phyloP scores from a whole-genome alignment of 1,284 basidiomycete genomes.

The Exobasidium rhododendri region DNA sequence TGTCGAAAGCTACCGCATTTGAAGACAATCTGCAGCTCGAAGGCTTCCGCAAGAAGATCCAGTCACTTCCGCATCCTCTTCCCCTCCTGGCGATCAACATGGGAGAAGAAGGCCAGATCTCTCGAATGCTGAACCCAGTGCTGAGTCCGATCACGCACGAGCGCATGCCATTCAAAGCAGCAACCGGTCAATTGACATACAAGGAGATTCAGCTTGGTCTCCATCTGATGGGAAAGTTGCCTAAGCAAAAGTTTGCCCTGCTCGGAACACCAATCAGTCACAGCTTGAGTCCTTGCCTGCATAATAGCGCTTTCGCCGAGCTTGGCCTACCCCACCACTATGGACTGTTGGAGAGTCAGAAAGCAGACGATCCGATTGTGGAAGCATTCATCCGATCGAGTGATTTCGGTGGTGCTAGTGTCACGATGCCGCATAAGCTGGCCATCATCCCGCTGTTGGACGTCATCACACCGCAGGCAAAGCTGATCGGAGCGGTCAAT shows the following conservation, averaged over 20 bases:
- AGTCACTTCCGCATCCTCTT: constrained; percentile 20
- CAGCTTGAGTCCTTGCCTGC: constrained; percentile 86
- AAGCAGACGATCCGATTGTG: constrained; percentile 65
- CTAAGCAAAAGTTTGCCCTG: constrained; percentile 72
- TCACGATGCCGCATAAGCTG: constrained; percentile 62
- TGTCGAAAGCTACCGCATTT: constrained; percentile 73
- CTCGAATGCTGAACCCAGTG: constrained; percentile 74
- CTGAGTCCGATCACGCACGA: constrained; percentile 89
- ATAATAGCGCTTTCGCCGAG: constrained; percentile 79
- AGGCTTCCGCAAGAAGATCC: constrained; percentile 65
- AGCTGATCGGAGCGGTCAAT: constrained; percentile 52
- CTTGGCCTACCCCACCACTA: constrained; percentile 70
- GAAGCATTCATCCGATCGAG: constrained; percentile 64
- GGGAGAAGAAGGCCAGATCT: constrained; percentile 78
- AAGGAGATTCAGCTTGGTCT: constrained; percentile 77
- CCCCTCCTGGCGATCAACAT: constrained; percentile 94
- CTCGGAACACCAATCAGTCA: constrained; percentile 84
- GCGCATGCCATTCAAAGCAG: constrained; percentile 71
- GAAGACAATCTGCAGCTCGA: constrained; percentile 79
- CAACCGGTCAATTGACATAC: constrained; percentile 88
- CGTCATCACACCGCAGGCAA: constrained; percentile 40
- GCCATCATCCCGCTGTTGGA: constrained; percentile 46
- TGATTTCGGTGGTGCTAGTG: constrained; percentile 89
- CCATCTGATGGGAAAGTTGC: constrained; percentile 74
- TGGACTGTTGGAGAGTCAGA: constrained; percentile 68